Base-by-base conservation (phyloP, 2,329 filamentous ascomycete genomes). In the Cladosporium halotolerans region DNA sequence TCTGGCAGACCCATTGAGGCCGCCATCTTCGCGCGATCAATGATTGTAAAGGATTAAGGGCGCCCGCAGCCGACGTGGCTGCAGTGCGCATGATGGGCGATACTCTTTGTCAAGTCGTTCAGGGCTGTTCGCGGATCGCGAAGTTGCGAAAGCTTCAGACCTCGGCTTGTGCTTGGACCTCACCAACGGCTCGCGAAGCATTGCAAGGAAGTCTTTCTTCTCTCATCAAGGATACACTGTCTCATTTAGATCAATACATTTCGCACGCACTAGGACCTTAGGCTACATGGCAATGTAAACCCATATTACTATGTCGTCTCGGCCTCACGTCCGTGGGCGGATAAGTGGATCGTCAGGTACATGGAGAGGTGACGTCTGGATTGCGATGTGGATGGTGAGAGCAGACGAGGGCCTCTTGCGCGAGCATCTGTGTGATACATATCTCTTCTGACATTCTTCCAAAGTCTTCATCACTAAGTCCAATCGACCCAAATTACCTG, bases 21-120 rank as follows among this genome's bases (percentile, higher is more conserved):
- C 66, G 62, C 68, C 68, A 70, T 63, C 65, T 57, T 47, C 66
- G 61, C 19, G 56, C 44, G 6, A 69, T 57, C 48, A 70, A 60
- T 41, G 62, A 65, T 42, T 66, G 64, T 1, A 69, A 55, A 13
- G 68, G 65, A 9, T 65, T 68, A 34, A 66, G 53, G 19, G 55
- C 52, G 41, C 45, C 48, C 23, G n/a, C 33, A 4, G 18, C 31
- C 14, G 39, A 34, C 18, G 40, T 33, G 43, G 32, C 42, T 36
- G 34, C 28, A 14, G 36, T 38, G 23, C 54, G 43, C 54, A 56
- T 56, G 28, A 18, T 46, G 40, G 14, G n/a, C 16, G 36, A 39
- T 39, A 11, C 9, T 39, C 11, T 14, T 28, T 9, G 36, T 39
- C 36, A 9, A 39, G 36, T 39, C 13, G 16, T 39, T 6, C 36